phyloP scores from a whole-genome alignment of 1,139 yeast genomes.

The Candida gigantensis region DNA sequence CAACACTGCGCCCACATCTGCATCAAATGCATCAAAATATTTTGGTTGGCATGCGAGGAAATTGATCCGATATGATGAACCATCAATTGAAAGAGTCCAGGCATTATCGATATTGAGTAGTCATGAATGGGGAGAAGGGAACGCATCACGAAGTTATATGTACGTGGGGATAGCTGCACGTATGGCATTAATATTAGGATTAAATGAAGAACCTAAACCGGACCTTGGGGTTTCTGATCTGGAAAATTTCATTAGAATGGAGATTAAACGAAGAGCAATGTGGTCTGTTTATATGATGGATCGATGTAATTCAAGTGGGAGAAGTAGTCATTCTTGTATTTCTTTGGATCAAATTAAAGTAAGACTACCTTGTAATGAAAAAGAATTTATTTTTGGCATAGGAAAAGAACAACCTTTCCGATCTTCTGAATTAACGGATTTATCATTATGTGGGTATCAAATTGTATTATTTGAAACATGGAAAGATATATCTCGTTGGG shows the following conservation, averaged over 20 bases:
- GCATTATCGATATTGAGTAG: slow-evolving; percentile 37
- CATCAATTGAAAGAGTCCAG: slow-evolving; percentile 38
- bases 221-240: slow-evolving; percentile 9
- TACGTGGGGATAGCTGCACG: slow-evolving; percentile 42
- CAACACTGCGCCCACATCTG: slow-evolving; percentile 10
- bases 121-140: slow-evolving; percentile 46
- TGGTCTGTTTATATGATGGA: slow-evolving; percentile 49
- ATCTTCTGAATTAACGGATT: slow-evolving; percentile 6
- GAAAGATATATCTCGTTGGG: slow-evolving; percentile 37
- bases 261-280: slow-evolving; percentile 35
- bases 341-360: slow-evolving; percentile 25
- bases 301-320: slow-evolving; percentile 39
- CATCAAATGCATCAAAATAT: slow-evolving; percentile 36
- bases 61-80: slow-evolving; percentile 34
- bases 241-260: slow-evolving; percentile 23
- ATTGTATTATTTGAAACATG: slow-evolving; percentile 33
- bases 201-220: slow-evolving; percentile 26
- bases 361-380: slow-evolving; percentile 25
- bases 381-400: slow-evolving; percentile 26
- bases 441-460: slow-evolving; percentile 26
- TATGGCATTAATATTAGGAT: slow-evolving; percentile 39
- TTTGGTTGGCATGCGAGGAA: slow-evolving; percentile 42
- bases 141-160: slow-evolving; percentile 36
- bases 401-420: slow-evolving; percentile 17
- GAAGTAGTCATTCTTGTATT: slow-evolving; percentile 34